These are phyloP conservation scores for Hypoxylon fuscum DNA, from an alignment of 495 filamentous ascomycete species.

Conservation along the genomic window DNA sequence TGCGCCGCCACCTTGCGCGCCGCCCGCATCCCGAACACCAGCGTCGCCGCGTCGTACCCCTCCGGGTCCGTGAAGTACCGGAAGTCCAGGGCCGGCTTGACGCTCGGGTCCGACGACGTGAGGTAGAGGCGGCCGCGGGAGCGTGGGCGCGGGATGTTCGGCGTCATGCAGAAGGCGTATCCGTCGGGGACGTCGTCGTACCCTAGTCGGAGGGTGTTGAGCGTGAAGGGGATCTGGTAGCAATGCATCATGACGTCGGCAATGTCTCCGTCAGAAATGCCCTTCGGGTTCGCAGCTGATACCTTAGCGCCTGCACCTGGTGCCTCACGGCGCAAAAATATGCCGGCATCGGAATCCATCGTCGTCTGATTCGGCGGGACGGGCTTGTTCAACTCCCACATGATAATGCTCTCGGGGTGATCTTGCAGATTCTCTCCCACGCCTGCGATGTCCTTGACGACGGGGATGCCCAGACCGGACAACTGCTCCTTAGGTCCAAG, in stretches of 20 bases:
- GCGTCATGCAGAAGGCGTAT: slow-evolving; percentile 91
- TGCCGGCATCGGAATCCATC: slow-evolving; percentile 85
- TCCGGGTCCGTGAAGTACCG: slow-evolving; percentile 87
- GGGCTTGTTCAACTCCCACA: slow-evolving; percentile 83
- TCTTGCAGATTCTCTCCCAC: slow-evolving; percentile 84
- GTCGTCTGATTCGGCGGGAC: slow-evolving; percentile 80
- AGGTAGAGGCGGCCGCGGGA: slow-evolving; percentile 77
- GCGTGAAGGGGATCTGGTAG: slow-evolving; percentile 85
- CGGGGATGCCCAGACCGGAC: slow-evolving; percentile 68
- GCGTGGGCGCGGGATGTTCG: slow-evolving; percentile 85
- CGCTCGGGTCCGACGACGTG: slow-evolving; percentile 71
- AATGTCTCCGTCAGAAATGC: slow-evolving; percentile 67
- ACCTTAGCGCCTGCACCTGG: slow-evolving; percentile 60
- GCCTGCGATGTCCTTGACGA: slow-evolving; percentile 76
- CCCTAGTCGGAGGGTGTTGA: slow-evolving; percentile 76
- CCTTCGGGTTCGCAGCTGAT: slow-evolving; percentile 54
- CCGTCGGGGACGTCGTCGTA: slow-evolving; percentile 70
- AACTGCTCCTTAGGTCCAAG: slow-evolving; percentile 78
- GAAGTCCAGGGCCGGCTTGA: slow-evolving; percentile 87
- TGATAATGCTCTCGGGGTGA: slow-evolving; percentile 80
- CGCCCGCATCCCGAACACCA: slow-evolving; percentile 78
- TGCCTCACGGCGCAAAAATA: slow-evolving; percentile 78
- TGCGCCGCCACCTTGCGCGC: slow-evolving; percentile 75
- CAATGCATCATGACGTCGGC: slow-evolving; percentile 92
- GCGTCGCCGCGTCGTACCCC: slow-evolving; percentile 82